A percentile compares a stretch with the other conserved stretches of the same genome.
phyloP scores from a whole-genome alignment of 257 asterid species.

The Prunella vulgaris region DNA sequence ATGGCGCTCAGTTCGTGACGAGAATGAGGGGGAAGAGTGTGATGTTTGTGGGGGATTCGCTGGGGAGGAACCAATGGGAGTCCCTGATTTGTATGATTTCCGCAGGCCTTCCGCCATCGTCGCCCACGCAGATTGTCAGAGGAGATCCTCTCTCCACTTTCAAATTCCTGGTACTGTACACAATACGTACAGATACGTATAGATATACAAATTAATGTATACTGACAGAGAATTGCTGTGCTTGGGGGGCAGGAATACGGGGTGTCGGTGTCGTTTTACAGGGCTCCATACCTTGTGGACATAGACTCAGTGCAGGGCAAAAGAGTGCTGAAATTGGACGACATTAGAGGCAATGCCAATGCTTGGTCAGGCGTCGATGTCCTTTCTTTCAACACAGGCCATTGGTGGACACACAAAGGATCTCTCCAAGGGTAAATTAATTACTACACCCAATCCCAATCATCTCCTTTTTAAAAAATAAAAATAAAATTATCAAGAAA shows the following conservation, averaged over 20 bases:
- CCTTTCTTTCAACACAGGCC: constrained; percentile 89
- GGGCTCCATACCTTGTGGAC: constrained; percentile 87
- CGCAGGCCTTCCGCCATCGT: constrained; percentile 45
- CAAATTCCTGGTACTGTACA: constrained; percentile 51
- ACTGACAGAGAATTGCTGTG: background rate
- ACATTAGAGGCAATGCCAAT: constrained; percentile 63
- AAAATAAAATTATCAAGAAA: background rate
- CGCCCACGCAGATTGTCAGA: constrained; percentile 52
- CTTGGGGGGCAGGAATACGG: constrained; percentile 60
- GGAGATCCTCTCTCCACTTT: constrained; percentile 75
- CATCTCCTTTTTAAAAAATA: too few relatives aligned
- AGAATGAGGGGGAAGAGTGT: constrained; percentile 62
- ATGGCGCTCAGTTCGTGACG: constrained; percentile 38
- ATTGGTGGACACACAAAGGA: constrained; percentile 95
- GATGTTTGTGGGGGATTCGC: constrained; percentile 95
- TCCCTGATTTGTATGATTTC: constrained; percentile 78
- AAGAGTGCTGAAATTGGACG: constrained; percentile 77
- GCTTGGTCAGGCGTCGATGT: constrained; percentile 84
- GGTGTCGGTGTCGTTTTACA: constrained; percentile 69
- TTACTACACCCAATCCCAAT: background rate
- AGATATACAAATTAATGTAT: background rate
- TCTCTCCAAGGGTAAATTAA: constrained; percentile 68
- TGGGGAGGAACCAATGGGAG: constrained; percentile 93
- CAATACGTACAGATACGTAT: background rate
- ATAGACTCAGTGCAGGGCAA: constrained; percentile 65